A percentile compares a stretch with the other conserved stretches of the same genome.
Conservation (phyloP, 1,139 yeast genomes). For the Wickerhamiella infanticola region DNA sequence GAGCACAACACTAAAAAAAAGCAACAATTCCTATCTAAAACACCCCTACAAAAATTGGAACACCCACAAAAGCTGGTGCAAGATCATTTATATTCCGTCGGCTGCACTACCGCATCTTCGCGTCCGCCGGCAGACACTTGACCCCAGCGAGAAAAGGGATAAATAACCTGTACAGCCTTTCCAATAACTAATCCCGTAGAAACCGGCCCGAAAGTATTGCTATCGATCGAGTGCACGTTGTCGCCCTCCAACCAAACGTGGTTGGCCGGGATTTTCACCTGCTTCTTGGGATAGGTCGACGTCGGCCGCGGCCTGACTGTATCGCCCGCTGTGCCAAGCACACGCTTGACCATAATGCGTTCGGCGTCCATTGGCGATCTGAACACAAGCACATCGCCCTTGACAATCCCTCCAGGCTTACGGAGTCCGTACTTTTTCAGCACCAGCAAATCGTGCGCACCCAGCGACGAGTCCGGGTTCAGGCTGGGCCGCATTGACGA, state of each 20-base stretch:
- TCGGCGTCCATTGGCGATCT: conserved; percentile 70
- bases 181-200: conserved; percentile 68
- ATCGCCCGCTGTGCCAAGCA: conserved; percentile 64
- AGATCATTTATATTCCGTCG: neutral
- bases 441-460: conserved; percentile 47
- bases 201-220: conserved; percentile 74
- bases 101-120: conserved; percentile 16
- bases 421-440: conserved; percentile 50
- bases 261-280: conserved; percentile 51
- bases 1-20: neutral
- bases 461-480: conserved; percentile 45
- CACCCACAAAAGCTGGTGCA: no score
- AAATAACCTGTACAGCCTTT: conserved; percentile 45
- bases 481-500: conserved; percentile 81
- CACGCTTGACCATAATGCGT: conserved; percentile 55
- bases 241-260: conserved; percentile 96
- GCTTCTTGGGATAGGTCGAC: conserved; percentile 47
- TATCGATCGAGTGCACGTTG: conserved; percentile 69
- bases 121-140: conserved; percentile 20
- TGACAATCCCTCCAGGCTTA: conserved; percentile 30
- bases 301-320: conserved; percentile 35
- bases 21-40: neutral
- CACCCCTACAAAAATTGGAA: no score
- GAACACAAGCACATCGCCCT: conserved; percentile 65
- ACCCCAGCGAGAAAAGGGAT: conserved; percentile 47